These are phyloP conservation scores for Aspergillus saccharolyticus DNA, from an alignment of 495 filamentous ascomycete species.

Conservation along the genomic window DNA sequence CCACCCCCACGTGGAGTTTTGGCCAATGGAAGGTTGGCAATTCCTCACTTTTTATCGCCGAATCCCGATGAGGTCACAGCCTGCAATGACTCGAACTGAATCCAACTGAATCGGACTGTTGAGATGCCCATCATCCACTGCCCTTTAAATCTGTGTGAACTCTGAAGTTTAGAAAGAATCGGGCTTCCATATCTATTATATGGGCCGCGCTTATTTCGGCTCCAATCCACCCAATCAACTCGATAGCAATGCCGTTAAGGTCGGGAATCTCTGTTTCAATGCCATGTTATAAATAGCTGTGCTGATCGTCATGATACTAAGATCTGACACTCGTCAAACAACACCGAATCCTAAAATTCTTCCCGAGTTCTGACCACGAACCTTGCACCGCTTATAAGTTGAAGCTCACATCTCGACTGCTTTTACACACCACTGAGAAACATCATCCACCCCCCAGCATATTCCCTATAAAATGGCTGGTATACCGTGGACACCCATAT, in stretches of 20 bases:
- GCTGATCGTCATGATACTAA: neutral
- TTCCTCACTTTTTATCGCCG: neutral
- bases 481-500: constrained; percentile 18
- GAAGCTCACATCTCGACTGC: neutral
- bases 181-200: neutral
- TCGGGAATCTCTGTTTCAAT: neutral
- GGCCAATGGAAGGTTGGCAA: neutral
- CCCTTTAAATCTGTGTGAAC: neutral
- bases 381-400: neutral
- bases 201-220: neutral
- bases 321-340: neutral
- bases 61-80: neutral
- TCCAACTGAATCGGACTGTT: neutral
- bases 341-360: too few relatives aligned
- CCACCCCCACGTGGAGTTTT: neutral
- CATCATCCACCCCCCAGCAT: neutral
- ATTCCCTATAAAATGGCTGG: constrained; percentile 6
- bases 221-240: neutral
- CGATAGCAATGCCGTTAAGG: neutral
- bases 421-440: neutral
- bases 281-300: neutral
- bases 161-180: neutral
- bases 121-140: neutral
- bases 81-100: neutral
- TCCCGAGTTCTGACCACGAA: too few relatives aligned